A percentile compares a stretch with the other conserved stretches of the same genome.
These are phyloP conservation scores for Fraxinus dipetala DNA, from an alignment of 305 asterid genomes.

Conservation along the genomic window DNA sequence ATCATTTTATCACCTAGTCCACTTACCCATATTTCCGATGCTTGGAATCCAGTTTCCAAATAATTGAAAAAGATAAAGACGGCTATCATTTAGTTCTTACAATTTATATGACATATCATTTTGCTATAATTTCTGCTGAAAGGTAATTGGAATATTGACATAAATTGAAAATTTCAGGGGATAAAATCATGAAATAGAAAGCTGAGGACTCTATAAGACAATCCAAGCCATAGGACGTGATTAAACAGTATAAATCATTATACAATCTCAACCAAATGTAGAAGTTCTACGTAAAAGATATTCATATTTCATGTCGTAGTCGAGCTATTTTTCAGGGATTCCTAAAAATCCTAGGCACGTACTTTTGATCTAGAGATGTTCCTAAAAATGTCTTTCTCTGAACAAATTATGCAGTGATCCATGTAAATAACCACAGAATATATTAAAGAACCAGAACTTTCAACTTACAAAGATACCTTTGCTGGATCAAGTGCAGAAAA, in stretches of 20 bases:
- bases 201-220: neutral
- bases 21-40: neutral
- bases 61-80: neutral
- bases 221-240: neutral
- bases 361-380: neutral
- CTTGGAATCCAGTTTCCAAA: neutral
- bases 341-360: neutral
- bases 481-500: neutral
- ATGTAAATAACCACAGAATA: neutral
- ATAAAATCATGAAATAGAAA: neutral
- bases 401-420: neutral
- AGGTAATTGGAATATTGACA: neutral
- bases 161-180: neutral
- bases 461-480: neutral
- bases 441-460: neutral
- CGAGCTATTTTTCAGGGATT: neutral
- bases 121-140: neutral
- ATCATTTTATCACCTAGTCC: neutral
- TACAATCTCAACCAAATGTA: neutral
- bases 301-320: neutral
- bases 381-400: neutral
- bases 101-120: neutral
- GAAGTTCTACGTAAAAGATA: neutral
- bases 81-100: neutral
- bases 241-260: neutral